Base-by-base conservation (phyloP, 768 basidiomycete genomes). In the Tricholoma hemisulphureum region DNA sequence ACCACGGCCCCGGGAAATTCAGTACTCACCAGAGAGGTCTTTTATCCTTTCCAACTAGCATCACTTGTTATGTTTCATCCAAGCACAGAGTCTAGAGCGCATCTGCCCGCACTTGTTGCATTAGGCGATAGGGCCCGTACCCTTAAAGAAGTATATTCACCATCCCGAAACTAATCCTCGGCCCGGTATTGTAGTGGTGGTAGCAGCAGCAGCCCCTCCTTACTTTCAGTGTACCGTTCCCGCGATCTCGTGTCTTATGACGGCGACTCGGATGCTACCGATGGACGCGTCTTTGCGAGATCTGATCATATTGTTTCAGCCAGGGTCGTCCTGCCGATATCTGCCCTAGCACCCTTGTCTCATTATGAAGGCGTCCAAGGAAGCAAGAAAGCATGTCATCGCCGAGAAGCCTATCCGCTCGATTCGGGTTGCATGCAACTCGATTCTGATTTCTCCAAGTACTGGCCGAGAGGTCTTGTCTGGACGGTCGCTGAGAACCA, bases 391-490 rank as follows among this genome's bases (percentile, higher is more conserved):
- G 73, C 90, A 95, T 67, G 91, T 95, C 50, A 68, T 95, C 58
- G 88, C 87, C 70, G 93, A 96, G 77, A 95, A 95, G 67, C 94
- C 94, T 6, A 80, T 94, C 13, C 75, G 76, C 59, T 77, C 94
- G 50, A 86, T 95, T 68, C 75, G 80, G 32, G n/a, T n/a, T n/a
- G 77, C 75, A 35, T 95, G 91, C 70, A 82, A 89, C 62, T 69
- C 71, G 53, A 73, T 77, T 51, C 92, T 84, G 74, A 84, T 83
- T 69, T 76, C 79, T 9, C 86, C 86, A 65, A 87, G 86, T 6
- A 67, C 92, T 41, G 73, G 91, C 46, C 93, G 91, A 91, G 80
- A 88, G 52, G 81, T 93, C 21, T 91, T 91, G 26, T 43, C 21
- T 43, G 41, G 41, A 43, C 20, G 41, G 41, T 43, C 2, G 41